A percentile compares a stretch with the other conserved stretches of the same genome.
phyloP scores from a whole-genome alignment of 2,329 filamentous ascomycete genomes.

The Colletotrichum limetticola region DNA sequence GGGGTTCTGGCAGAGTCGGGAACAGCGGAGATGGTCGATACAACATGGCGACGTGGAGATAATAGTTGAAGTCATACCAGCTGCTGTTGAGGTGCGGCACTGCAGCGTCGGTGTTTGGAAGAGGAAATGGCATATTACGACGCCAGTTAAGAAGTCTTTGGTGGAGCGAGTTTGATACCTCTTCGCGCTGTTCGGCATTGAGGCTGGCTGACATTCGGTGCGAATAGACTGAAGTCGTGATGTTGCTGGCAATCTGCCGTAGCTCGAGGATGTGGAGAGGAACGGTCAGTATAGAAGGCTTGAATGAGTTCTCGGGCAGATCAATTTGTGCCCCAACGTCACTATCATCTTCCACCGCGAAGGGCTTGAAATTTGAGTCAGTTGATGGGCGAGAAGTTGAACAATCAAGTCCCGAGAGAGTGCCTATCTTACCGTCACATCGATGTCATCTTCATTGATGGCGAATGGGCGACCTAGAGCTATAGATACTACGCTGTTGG shows the following conservation, averaged over 20 bases:
- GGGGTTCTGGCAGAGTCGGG: slow-evolving; percentile 47
- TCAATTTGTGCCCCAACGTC: background rate
- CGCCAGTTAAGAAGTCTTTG: slow-evolving; percentile 56
- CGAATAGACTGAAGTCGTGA: slow-evolving; percentile 50
- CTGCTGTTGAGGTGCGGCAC: slow-evolving; percentile 55
- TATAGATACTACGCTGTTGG: slow-evolving; percentile 52
- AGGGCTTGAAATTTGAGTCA: background rate
- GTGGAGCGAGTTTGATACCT: slow-evolving; percentile 48
- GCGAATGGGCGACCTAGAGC: slow-evolving; percentile 57
- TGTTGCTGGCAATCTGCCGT: slow-evolving; percentile 53
- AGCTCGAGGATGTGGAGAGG: slow-evolving; percentile 54
- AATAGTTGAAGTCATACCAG: slow-evolving; percentile 61
- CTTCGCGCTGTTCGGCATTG: slow-evolving; percentile 41
- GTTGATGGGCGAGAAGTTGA: background rate
- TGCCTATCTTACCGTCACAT: slow-evolving; percentile 45
- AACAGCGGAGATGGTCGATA: slow-evolving; percentile 56
- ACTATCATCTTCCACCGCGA: background rate
- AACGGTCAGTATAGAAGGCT: slow-evolving; percentile 50
- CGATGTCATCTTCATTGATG: slow-evolving; percentile 57
- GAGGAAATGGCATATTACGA: slow-evolving; percentile 54
- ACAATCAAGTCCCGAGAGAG: background rate
- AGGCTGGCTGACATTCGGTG: slow-evolving; percentile 30
- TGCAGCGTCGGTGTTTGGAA: slow-evolving; percentile 48
- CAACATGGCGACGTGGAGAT: slow-evolving; percentile 55
- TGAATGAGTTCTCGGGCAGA: slow-evolving; percentile 38